A percentile compares a stretch with the other conserved stretches of the same genome.
These are phyloP conservation scores for Botrytis medusae DNA, from an alignment of 2,329 filamentous ascomycete genomes.

Conservation along the genomic window DNA sequence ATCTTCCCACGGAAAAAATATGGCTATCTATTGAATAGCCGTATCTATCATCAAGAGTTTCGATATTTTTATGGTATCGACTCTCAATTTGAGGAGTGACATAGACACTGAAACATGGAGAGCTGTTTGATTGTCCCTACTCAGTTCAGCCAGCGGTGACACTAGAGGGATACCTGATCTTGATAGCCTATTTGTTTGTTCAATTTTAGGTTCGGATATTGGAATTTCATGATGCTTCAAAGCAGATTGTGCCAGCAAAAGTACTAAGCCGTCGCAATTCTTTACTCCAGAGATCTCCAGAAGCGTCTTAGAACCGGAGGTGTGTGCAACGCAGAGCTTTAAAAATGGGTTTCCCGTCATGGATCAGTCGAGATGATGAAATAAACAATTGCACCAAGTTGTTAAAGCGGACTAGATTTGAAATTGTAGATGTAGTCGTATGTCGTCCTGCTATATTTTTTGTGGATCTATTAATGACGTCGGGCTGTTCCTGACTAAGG, in stretches of 20 bases:
- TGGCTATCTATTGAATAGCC: not conserved
- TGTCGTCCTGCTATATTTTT: not conserved
- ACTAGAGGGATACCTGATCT: not conserved
- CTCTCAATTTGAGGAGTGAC: not conserved
- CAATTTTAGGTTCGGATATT: no score
- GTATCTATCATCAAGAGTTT: not conserved
- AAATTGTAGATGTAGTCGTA: not conserved
- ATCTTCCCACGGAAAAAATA: not conserved
- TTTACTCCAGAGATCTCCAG: not conserved
- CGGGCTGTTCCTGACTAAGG: not conserved
- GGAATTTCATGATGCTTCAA: no score
- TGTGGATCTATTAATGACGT: not conserved
- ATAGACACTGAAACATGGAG: not conserved
- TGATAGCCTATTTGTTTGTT: no score
- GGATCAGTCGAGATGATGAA: not conserved
- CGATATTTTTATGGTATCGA: not conserved
- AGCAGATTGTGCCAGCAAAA: accelerated
- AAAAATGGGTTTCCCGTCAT: not conserved
- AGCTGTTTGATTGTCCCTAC: not conserved
- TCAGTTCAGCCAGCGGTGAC: not conserved
- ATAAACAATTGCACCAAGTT: not conserved
- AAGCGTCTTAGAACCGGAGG: not conserved
- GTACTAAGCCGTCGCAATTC: not conserved
- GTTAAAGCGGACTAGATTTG: not conserved
- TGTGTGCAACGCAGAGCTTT: not conserved